Percentiles rank a stretch among this genome's conserved stretches.
phyloP scores from a whole-genome alignment of 768 basidiomycete genomes.

The Trametes cinnabarina region DNA sequence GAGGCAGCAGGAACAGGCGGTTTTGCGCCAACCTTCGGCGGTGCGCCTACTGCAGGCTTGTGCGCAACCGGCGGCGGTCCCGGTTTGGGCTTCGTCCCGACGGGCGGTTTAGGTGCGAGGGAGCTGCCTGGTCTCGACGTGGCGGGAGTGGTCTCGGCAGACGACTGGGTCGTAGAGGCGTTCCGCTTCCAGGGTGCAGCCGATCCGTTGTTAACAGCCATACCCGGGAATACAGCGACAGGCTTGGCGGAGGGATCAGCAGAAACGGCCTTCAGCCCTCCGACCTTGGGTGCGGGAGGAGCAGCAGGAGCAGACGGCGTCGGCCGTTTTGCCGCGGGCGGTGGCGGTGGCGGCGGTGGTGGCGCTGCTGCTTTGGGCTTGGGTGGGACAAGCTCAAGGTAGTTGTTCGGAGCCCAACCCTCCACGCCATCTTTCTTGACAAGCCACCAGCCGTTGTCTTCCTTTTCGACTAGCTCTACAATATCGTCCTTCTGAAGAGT shows the following conservation, averaged over 20 bases:
- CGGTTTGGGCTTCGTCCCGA: constrained; percentile 64
- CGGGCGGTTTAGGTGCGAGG: constrained; percentile 47
- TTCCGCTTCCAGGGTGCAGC: constrained; percentile 73
- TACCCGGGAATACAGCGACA: constrained; percentile 78
- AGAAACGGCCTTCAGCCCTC: constrained; percentile 38
- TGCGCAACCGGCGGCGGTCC: constrained; percentile 53
- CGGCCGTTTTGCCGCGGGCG: constrained; percentile 38
- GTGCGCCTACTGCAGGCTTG: constrained; percentile 44
- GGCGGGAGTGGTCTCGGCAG: constrained; percentile 39
- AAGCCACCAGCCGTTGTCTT: constrained; percentile 98
- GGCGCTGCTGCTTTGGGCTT: constrained; percentile 62
- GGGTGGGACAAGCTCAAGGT: constrained; percentile 77
- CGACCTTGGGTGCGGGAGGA: constrained; percentile 29
- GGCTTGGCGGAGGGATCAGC: constrained; percentile 73
- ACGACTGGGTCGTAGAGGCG: constrained; percentile 25
- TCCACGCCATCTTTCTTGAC: constrained; percentile 79
- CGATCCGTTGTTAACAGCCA: constrained; percentile 65
- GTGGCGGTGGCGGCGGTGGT: constrained; percentile 66
- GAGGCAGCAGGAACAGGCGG: constrained; percentile 62
- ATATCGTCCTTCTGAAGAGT: constrained; percentile 85
- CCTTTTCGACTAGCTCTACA: constrained; percentile 89
- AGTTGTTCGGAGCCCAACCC: constrained; percentile 96
- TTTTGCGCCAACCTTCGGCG: constrained; percentile 50
- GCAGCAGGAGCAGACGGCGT: constrained; percentile 36
- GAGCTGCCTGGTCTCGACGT: constrained; percentile 54